These are phyloP conservation scores for Aspergillus ellipticus DNA, from an alignment of 495 filamentous ascomycete species.

Conservation along the genomic window DNA sequence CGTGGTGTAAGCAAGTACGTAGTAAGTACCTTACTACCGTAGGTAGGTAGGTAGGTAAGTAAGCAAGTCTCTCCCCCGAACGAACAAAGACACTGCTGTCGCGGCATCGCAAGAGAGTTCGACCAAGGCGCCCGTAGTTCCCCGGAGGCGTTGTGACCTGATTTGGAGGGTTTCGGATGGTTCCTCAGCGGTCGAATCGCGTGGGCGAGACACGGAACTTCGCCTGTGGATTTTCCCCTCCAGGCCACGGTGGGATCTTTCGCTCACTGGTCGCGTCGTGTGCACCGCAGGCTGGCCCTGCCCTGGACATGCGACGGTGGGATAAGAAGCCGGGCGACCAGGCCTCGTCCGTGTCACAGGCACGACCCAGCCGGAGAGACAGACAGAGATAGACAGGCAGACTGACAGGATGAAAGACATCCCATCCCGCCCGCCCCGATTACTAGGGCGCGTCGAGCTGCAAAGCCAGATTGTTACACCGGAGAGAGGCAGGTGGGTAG, in stretches of 20 bases:
- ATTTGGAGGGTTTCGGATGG: constrained; percentile 20
- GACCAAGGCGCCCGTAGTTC: neutral
- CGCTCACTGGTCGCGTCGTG: too few relatives aligned
- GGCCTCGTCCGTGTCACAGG: constrained; percentile 2
- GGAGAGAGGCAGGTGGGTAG: neutral
- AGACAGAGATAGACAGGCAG: too few relatives aligned
- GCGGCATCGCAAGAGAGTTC: neutral
- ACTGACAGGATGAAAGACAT: neutral
- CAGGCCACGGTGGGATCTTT: too few relatives aligned
- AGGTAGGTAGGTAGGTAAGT: too few relatives aligned
- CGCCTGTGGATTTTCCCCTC: too few relatives aligned
- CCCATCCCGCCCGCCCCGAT: neutral
- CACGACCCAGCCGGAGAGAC: neutral
- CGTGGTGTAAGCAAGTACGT: too few relatives aligned
- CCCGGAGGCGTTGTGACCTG: constrained; percentile 1
- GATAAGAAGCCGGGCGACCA: neutral
- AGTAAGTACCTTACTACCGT: too few relatives aligned
- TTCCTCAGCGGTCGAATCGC: constrained; percentile 1
- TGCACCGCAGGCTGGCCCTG: too few relatives aligned
- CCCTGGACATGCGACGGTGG: neutral
- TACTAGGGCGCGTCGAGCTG: neutral
- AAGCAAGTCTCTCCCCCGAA: too few relatives aligned
- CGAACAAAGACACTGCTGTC: too few relatives aligned
- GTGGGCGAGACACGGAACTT: neutral
- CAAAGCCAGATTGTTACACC: neutral